Evolutionary conservation across 2,329 filamentous ascomycete species (phyloP).

Genomic region (Lasiodiplodia sp.): DNA sequence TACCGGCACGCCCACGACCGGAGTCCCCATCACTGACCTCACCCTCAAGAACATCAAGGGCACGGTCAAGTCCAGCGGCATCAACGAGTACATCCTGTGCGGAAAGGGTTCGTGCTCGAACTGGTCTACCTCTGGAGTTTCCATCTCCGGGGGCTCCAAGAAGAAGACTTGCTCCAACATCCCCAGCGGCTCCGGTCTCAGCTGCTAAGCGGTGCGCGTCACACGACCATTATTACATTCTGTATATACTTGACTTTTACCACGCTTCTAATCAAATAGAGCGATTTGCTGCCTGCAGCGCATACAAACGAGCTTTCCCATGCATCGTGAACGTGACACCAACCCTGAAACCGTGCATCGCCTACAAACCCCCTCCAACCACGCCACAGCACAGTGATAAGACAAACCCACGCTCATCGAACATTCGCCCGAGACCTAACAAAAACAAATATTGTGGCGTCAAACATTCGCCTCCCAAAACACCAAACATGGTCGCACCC

Average conservation of each 20-base stretch:
- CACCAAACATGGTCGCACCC: background rate
- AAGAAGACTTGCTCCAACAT: conserved; percentile 45
- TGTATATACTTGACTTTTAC: conserved; percentile 21
- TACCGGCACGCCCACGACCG: conserved; percentile 55
- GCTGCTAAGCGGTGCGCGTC: conserved; percentile 37
- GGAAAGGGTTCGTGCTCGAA: conserved; percentile 59
- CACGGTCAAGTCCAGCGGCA: conserved; percentile 40
- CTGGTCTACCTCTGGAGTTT: conserved; percentile 62
- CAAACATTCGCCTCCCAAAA: background rate
- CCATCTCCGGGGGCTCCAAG: conserved; percentile 46
- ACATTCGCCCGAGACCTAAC: background rate
- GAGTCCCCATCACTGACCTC: conserved; percentile 57
- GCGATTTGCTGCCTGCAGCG: conserved; percentile 21
- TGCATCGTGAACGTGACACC: background rate
- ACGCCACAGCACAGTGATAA: background rate
- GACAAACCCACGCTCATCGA: background rate
- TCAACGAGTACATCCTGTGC: conserved; percentile 62
- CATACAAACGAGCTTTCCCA: background rate
- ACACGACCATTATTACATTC: background rate
- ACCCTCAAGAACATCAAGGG: conserved; percentile 53
- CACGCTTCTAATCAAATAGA: conserved; percentile 15
- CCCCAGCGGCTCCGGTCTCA: conserved; percentile 43
- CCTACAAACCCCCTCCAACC: background rate
- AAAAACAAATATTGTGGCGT: too few relatives aligned
- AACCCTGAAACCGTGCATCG: too few relatives aligned